Evolutionary conservation across 768 basidiomycete species (phyloP), one percentile per base, ranked within the genome.

Genomic region (Melanogaster broomeanus): DNA sequence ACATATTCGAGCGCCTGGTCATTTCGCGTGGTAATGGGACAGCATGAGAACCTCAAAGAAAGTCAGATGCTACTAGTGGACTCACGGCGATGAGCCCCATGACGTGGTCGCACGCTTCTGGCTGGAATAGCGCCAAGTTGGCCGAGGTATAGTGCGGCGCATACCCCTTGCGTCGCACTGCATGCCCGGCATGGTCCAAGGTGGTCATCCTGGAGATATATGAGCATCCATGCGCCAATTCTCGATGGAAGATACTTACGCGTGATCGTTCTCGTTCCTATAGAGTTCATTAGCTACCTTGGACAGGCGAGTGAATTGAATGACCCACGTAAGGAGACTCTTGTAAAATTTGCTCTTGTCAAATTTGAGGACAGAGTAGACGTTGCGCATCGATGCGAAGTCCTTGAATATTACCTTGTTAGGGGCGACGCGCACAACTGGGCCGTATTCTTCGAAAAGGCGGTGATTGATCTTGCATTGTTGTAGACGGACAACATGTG

Each of bases 241-340:
- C n/a, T 66, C 63, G 70, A 77, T 62, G n/a, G 28, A 45, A 35
- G 6, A 12, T 4, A 56, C 65, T 55, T 51, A 90, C 88, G 89
- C 89, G 66, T 91, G 89, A 70, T 90, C 84, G 63, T 90, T 88
- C 68, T 90, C 81, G 69, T 90, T 90, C 70, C 88, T 91, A 63
- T 48, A 55, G 30, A n/a, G 55, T 48, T 41, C 21, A 40, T 49
- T 45, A 57, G 53, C 39, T n/a, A 42, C 53, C 52, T 49, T 42
- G 45, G 59, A 54, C 44, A 37, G 41, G 50, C 35, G 39, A 35
- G 49, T 50, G 48, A 39, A 47, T 53, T 40, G 22, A 45, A 52
- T 38, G 31, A 77, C 88, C 52, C 62, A 90, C 88, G 87, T 91
- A 63, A 88, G 74, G 56, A 91, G 76, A 57, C 85, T 83, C 77